phyloP scores from a whole-genome alignment of 495 filamentous ascomycete genomes.

The Parmelia sp. region DNA sequence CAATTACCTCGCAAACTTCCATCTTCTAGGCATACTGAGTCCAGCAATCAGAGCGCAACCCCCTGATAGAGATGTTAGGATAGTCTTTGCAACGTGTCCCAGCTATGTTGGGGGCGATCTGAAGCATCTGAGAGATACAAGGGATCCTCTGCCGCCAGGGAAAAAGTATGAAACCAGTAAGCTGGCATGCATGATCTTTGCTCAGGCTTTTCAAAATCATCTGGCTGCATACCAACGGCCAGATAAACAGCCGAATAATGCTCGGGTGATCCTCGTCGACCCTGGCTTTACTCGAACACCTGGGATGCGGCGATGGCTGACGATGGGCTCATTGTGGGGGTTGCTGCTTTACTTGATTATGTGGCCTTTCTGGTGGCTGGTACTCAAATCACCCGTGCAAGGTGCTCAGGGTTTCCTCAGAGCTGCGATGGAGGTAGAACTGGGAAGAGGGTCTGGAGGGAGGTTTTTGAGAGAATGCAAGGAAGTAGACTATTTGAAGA shows the following conservation, averaged over 20 bases:
- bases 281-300: slow-evolving; percentile 80
- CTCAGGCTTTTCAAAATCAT: slow-evolving; percentile 81
- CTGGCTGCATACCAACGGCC: slow-evolving; percentile 73
- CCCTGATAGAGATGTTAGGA: slow-evolving; percentile 82
- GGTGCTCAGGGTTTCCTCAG: slow-evolving; percentile 83
- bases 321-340: slow-evolving; percentile 75
- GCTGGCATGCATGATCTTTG: slow-evolving; percentile 81
- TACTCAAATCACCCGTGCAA: slow-evolving; percentile 74
- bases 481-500: slow-evolving; percentile 59
- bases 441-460: slow-evolving; percentile 57
- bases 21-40: slow-evolving; percentile 81
- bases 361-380: slow-evolving; percentile 77
- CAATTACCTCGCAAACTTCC: slow-evolving; percentile 94
- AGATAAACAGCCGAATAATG: slow-evolving; percentile 72
- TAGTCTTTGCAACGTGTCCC: slow-evolving; percentile 80
- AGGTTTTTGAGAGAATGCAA: slow-evolving; percentile 80
- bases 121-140: slow-evolving; percentile 30
- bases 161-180: slow-evolving; percentile 79
- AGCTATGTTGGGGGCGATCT: slow-evolving; percentile 72
- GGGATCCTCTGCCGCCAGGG: slow-evolving; percentile 22
- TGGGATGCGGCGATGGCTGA: slow-evolving; percentile 79
- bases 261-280: slow-evolving; percentile 76
- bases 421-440: slow-evolving; percentile 72
- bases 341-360: slow-evolving; percentile 68
- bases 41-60: slow-evolving; percentile 86